A percentile compares a stretch with the other conserved stretches of the same genome.
These are phyloP conservation scores for Leccinum insigne DNA, from an alignment of 1,284 basidiomycete genomes.

Conservation along the genomic window DNA sequence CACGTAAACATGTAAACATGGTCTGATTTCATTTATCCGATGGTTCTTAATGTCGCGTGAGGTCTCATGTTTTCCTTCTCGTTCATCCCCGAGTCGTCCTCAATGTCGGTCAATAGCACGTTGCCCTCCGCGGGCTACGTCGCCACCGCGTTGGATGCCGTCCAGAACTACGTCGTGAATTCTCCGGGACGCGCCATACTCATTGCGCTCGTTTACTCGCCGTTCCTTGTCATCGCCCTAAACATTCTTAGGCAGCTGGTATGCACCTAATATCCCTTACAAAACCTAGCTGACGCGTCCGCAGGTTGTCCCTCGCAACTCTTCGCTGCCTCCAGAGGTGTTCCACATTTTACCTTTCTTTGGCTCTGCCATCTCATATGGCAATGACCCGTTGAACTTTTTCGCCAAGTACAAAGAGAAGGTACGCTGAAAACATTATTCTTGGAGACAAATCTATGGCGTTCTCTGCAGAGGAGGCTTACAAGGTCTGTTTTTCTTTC, in stretches of 20 bases:
- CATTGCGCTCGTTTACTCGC: constrained; percentile 34
- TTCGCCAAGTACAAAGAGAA: constrained; percentile 79
- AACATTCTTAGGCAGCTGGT: constrained; percentile 67
- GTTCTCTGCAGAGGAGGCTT: constrained; percentile 96
- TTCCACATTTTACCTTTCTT: constrained; percentile 80
- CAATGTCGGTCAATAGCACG: constrained; percentile 30
- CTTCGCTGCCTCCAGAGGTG: constrained; percentile 69
- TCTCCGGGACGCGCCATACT: constrained; percentile 26
- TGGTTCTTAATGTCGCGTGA: neutral
- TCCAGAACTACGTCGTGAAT: constrained; percentile 22
- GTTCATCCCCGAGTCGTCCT: constrained; percentile 1
- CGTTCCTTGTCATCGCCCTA: constrained; percentile 48
- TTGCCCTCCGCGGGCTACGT: constrained; percentile 27
- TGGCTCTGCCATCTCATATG: constrained; percentile 76
- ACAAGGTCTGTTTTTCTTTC: constrained; percentile 61
- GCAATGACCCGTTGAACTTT: constrained; percentile 81
- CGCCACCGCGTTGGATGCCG: constrained; percentile 17
- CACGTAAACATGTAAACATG: constrained; percentile 2
- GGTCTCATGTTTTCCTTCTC: neutral
- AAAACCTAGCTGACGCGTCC: constrained; percentile 8
- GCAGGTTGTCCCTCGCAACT: constrained; percentile 55
- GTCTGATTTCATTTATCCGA: constrained; percentile 20
- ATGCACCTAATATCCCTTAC: constrained; percentile 21
- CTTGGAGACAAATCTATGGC: constrained; percentile 93
- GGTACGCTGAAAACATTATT: constrained; percentile 62